Base-by-base conservation (phyloP, 2,329 filamentous ascomycete species). In the Fusarium lateritium region DNA sequence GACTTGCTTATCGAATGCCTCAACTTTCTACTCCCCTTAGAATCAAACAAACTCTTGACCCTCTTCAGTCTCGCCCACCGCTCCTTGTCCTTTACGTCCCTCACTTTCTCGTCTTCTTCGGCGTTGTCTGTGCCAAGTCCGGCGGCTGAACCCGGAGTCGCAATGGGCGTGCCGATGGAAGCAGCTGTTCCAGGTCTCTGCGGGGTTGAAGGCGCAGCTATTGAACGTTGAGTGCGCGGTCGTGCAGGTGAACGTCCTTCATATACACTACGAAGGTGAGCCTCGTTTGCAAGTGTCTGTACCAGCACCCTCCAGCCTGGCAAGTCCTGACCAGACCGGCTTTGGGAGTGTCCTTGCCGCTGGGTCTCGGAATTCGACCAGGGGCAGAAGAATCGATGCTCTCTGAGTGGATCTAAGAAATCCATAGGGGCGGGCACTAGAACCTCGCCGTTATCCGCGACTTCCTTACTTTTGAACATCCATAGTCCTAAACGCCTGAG, bases 401-500 rank as follows among this genome's bases (percentile, higher is more conserved):
- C 91, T 7, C 85, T 85, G 3, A 91, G 80, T 6, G 89, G 88
- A 74, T 95, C 90, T 2, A 96, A 84, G 57, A 87, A 83, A 69
- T 88, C 86, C 84, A 92, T 90, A 2, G 87, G 86, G 4, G 89
- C 86, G 2, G 86, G 85, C 6, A 86, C 83, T 13, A 90, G 78
- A 11, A 89, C 80, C 36, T 84, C 79, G 0, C 84, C 84, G 17
- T 81, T 79, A 2, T 83, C 81, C 60, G 88, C 85, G 31, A 91
- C 86, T 73, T 88, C 87, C 78, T 91, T 94, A 78, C 90, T 91
- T 75, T 90, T 92, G 78, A 97, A 98, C 83, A 99, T 91, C 96
- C 96, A 99, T 3, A 99, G 84, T 0, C 96, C 96, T 1, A 98
- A 84, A 2, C 94, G 89, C 62, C 96, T 90, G 75, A 97, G 92